Base-by-base conservation (phyloP, 257 asterid genomes). In the Leonotis leonurus region DNA sequence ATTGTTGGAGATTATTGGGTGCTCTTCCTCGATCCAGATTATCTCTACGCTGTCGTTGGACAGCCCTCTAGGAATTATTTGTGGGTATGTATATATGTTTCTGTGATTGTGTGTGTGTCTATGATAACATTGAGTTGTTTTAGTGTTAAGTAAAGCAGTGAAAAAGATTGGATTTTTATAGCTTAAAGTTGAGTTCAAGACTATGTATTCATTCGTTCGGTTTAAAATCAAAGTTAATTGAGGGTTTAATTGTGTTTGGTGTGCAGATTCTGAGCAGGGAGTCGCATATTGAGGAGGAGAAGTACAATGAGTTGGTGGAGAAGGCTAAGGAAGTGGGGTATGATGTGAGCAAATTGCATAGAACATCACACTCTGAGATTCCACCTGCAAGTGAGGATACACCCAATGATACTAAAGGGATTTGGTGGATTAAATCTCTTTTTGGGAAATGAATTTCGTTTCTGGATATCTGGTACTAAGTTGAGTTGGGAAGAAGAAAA, bases 361-460 rank as follows among this genome's bases (percentile, higher is more conserved):
- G 69, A 75, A 93, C 99, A 6, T 53, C 72, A 6, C 99, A 89
- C 0, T 60, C 91, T 0, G 82, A 81, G 1, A 72, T 72, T 20
- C 90, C 96, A 0, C 90, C 92, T 0, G 85, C 74, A 3, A 35
- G 62, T 2, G 90, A 81, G 3, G 77, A 45, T 1, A 46, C 80
- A 3, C 80, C 81, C 0, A 6, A 33, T 3, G 96, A 92, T 68
- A 72, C 65, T 5, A 84, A 78, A 67, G 97, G 97, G 4, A 37
- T 85, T 25, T 89, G 95, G 99, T 89, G 96, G 97, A 18, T 92
- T 21, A 92, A 92, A 70, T 92, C 97, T 52, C 14, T 92, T n/a
- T 70, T 86, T 2, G 95, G 87, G 14, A 89, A 76, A 56, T n/a
- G 7, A 20, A 40, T 41, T n/a, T 33, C 6, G 33, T 3, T 27